Evolutionary conservation across 2,329 filamentous ascomycete species (phyloP).

Genomic region (Elsinoe australis): DNA sequence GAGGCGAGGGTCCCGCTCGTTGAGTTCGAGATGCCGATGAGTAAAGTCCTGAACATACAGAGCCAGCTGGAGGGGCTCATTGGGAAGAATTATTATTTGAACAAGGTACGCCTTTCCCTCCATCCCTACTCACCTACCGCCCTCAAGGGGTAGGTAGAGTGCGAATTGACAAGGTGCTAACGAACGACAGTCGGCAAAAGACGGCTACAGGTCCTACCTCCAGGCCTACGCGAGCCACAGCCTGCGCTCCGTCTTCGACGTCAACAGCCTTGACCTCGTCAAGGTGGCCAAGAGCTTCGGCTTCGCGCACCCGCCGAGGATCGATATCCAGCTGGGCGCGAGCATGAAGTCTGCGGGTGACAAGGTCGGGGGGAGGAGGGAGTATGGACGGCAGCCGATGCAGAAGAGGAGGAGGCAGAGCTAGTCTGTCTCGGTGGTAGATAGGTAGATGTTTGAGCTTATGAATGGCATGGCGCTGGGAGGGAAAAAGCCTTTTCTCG

Average conservation of each 20-base stretch:
- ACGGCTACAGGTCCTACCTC: constrained; percentile 79
- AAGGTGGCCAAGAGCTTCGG: constrained; percentile 82
- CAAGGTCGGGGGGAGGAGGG: constrained; percentile 53
- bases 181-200: constrained; percentile 50
- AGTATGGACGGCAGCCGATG: constrained; percentile 71
- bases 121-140: background rate
- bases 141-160: too few relatives aligned
- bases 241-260: constrained; percentile 74
- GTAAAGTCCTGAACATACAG: constrained; percentile 79
- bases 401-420: constrained; percentile 35
- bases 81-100: constrained; percentile 90
- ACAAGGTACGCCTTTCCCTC: constrained; percentile 53
- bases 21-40: constrained; percentile 89
- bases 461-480: too few relatives aligned
- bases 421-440: background rate
- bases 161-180: too few relatives aligned
- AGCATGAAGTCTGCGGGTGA: constrained; percentile 70
- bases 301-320: constrained; percentile 66
- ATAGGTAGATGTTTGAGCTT: too few relatives aligned
- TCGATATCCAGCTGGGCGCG: constrained; percentile 70
- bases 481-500: too few relatives aligned
- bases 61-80: constrained; percentile 86
- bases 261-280: constrained; percentile 71
- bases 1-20: constrained; percentile 86
- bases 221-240: constrained; percentile 89